These are phyloP conservation scores for Aspergillus caelatus DNA, from an alignment of 2,329 filamentous ascomycete species.

Conservation along the genomic window DNA sequence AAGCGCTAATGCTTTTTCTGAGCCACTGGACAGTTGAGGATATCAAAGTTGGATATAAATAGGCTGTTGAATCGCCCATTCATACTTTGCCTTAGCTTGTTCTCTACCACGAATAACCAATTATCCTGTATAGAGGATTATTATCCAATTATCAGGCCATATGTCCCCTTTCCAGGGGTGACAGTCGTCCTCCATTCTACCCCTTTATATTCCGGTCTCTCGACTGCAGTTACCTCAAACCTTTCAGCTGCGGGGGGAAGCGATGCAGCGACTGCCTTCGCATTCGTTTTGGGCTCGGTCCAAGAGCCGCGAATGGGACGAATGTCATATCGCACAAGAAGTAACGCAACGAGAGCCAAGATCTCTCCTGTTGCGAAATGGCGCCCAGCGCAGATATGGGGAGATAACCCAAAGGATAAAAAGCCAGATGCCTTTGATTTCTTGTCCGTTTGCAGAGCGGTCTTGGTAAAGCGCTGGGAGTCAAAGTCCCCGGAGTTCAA, in stretches of 20 bases:
- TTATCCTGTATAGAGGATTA: no score
- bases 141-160: no score
- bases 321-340: slow-evolving; percentile 41
- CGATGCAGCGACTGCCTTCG: not conserved
- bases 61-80: no score
- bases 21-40: no score
- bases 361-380: slow-evolving; percentile 54
- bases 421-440: slow-evolving; percentile 35
- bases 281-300: slow-evolving; percentile 9
- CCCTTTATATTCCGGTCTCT: no score
- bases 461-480: slow-evolving; percentile 25
- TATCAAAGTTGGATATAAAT: no score
- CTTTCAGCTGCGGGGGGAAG: not conserved
- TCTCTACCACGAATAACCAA: no score
- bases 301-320: slow-evolving; percentile 23
- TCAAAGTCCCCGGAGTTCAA: slow-evolving; percentile 22
- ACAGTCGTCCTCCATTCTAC: no score
- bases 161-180: no score
- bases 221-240: not conserved
- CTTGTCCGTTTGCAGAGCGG: slow-evolving; percentile 8
- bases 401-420: slow-evolving; percentile 54
- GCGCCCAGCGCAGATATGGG: slow-evolving; percentile 52
- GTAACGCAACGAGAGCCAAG: slow-evolving; percentile 36
- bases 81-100: no score
- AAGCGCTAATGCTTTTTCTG: no score